Base-by-base conservation (phyloP, 2,329 filamentous ascomycete species). In the Nothophoma quercina region DNA sequence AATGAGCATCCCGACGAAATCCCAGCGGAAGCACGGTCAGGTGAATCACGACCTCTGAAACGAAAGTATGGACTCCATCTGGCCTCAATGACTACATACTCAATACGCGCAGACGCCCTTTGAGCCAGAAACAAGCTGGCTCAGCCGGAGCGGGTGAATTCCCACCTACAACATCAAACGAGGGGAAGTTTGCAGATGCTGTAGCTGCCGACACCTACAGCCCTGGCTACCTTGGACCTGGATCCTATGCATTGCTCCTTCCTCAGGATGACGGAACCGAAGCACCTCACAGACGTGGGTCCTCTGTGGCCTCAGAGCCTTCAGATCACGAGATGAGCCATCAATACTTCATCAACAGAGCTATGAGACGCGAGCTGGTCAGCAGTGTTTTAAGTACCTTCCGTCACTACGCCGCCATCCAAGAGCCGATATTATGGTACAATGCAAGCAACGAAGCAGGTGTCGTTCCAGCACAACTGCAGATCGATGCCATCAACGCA, bases 381-480 rank as follows among this genome's bases (percentile, higher is more conserved):
- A 63, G 55, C 36, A 62, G 63, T 19, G 59, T 71, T 1, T 29
- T 73, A 10, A 67, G 58, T 25, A 58, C 61, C 16, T 56, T 73
- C 19, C 65, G 70, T 2, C 54, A 71, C 23, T 70, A 67, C 22
- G 43, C 55, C 7, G 21, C 62, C 0, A 69, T 73, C 23, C 56
- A 53, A 23, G 64, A 69, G 8, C 53, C 70, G 2, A 47, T 72
- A 0, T 13, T 63, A 12, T 59, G 59, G 55, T 68, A 70, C 30
- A 63, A 58, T 8, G 55, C 61, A 25, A 51, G 42, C 15, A 70
- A 68, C 19, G 68, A 75, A 55, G 63, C 68, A 7, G 70, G 71
- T 2, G 65, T 73, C 5, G 64, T 78, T 21, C 67, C 76, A 2
- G 65, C 67, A 1, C 69, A 71, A 22, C 58, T 78, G 1, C 60